Evolutionary conservation across 2,329 filamentous ascomycete species (phyloP), one percentile per base, ranked within the genome.

Genomic region (Cytospora schulzeri): DNA sequence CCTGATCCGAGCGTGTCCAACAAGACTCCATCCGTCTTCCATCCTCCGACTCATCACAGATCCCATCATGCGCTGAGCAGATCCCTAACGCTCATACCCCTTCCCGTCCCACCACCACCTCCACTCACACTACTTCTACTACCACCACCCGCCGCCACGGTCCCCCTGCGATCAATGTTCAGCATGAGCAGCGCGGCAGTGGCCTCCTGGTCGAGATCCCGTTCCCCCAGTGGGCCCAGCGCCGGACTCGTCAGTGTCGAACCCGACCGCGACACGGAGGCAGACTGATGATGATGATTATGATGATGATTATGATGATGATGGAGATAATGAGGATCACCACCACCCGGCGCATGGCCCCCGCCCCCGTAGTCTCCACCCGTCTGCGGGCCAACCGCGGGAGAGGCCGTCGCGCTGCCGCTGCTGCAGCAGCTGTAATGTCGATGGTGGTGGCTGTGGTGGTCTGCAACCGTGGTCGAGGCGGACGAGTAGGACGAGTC

Each of bases 151-250:
- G 57, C 62, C 14, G 57, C 54, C 1, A 62, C 55, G 14, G 77
- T 79, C 45, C 81, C 82, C 41, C 91, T 83, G 50, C 91, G 85
- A 74, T 95, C 92, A 61, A 83, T 87, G 69, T 93, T 96, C 65
- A 97, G 80, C 93, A 97, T 96, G 74, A 97, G 77, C 70, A 97
- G 76, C 3, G 93, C 93, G 15, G 92, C 89, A 9, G 92, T 95
- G 1, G 92, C 93, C 74, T 95, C 92, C 66, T 93, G 89, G 67
- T 91, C 87, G 5, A 85, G 71, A 57, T 88, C 85, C 41, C 79
- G 78, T 71, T 85, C 83, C 62, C 50, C 24, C 54, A 65, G 50
- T 0, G 86, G 85, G 24, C 77, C 72, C 53, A 88, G 74, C 9
- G 81, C 81, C 1, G 86, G 86, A 67, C 85, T 88, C 7, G 88